phyloP scores from a whole-genome alignment of 352 stramenopile species.

The Phytopythium kandeliae region DNA sequence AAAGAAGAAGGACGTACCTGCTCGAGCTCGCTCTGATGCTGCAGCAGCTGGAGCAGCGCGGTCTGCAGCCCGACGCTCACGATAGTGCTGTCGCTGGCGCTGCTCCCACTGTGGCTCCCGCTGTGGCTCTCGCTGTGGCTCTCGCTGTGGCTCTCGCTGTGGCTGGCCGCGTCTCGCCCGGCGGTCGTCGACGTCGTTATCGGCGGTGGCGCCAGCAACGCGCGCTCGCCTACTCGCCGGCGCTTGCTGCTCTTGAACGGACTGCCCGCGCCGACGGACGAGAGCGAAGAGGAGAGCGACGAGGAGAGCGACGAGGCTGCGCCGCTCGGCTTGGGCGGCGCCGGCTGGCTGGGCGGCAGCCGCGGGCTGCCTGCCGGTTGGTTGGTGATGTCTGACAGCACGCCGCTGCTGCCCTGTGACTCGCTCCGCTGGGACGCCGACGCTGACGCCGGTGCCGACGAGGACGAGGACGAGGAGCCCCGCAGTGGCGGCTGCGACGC shows the following conservation, averaged over 20 bases:
- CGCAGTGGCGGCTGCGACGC: conserved; percentile 2
- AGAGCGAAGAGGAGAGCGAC: conserved; percentile 1
- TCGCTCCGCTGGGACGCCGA: no score
- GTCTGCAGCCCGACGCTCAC: conserved; percentile 28
- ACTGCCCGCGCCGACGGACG: conserved; percentile 1
- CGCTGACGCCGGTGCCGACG: background rate
- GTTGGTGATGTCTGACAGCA: conserved; percentile 67
- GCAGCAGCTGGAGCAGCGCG: conserved; percentile 24
- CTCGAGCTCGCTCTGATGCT: conserved; percentile 27
- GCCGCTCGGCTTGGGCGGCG: background rate
- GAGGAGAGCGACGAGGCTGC: background rate
- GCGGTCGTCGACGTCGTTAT: no score
- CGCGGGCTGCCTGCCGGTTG: conserved; percentile 13
- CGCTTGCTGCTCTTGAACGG: conserved; percentile 29
- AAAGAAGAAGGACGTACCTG: conserved; percentile 4
- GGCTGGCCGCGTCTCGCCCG: conserved; percentile 7
- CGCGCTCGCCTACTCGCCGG: conserved; percentile 15
- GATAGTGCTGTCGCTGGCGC: conserved; percentile 14
- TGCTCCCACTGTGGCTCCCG: conserved; percentile 10
- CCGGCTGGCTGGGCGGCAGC: background rate
- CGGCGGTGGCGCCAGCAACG: no score
- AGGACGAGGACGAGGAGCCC: background rate
- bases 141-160: no score
- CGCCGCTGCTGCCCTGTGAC: conserved; percentile 6
- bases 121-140: no score